Evolutionary conservation across 306 rosid genomes (phyloP), one percentile per base, ranked within the genome.

Genomic region (Leucaena leucocephala): DNA sequence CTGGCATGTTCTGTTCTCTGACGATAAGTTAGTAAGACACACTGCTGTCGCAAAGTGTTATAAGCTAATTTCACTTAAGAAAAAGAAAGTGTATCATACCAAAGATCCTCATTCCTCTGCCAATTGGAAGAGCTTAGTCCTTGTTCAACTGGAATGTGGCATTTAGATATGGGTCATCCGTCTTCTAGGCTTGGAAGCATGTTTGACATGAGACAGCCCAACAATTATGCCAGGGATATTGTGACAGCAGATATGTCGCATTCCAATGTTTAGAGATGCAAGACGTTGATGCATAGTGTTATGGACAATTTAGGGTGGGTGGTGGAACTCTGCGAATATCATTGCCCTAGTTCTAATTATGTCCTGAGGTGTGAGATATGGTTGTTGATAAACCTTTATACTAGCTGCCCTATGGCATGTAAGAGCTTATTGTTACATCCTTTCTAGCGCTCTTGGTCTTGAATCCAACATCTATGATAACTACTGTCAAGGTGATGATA

Each of bases 1-100:
- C 76, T 75, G 87, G 73, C 84, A 82, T 80, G 62, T 82, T 79
- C 77, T 73, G 75, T 85, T 83, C 76, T 74, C 70, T 80, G 88
- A 70, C 82, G 83, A 76, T 76, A 77, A 76, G 69, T 74, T 83
- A 71, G 79, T 81, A 46, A 57, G 75, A 82, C 71, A 82, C 63
- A 82, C 86, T 8, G 75, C 86, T 72, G 76, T 82, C 69, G 71
- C 77, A 87, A 85, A 75, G 79, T 78, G 80, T 66, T 69, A 42
- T 76, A 71, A 83, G 76, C 77, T 77, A 44, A 75, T 45, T 84
- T 76, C 35, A 64, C 81, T 55, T 82, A 74, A 86, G 82, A 82
- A 27, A 1, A 27, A 73, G 78, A 75, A 71, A 71, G 75, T 80
- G 50, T 78, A 42, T 80, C 77, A 81, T 78, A 77, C 87, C 80